These are phyloP conservation scores for Rubroboletus pulcherrimus DNA, from an alignment of 768 basidiomycete genomes.

Conservation along the genomic window DNA sequence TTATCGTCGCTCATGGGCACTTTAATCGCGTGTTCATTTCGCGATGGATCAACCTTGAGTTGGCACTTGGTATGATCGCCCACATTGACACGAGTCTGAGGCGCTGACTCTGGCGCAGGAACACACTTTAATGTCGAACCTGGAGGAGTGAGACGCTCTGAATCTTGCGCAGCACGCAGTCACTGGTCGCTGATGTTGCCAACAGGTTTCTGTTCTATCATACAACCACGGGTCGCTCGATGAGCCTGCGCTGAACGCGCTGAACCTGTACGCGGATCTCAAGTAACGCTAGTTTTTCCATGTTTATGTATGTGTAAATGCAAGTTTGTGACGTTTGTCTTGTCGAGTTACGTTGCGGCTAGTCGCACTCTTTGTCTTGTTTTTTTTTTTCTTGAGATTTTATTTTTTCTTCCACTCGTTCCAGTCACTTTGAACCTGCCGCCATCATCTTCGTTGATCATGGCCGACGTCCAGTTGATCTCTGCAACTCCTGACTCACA, in stretches of 20 bases:
- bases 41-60: constrained; percentile 74
- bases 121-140: constrained; percentile 84
- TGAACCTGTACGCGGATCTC: constrained; percentile 61
- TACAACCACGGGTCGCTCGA: constrained; percentile 80
- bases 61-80: constrained; percentile 46
- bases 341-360: constrained; percentile 12
- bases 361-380: constrained; percentile 8
- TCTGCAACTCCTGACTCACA: constrained; percentile 20
- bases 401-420: constrained; percentile 11
- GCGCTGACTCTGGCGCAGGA: constrained; percentile 37
- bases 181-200: constrained; percentile 4
- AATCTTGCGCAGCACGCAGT: neutral
- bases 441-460: constrained; percentile 27
- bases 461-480: constrained; percentile 36
- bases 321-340: constrained; percentile 1
- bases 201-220: constrained; percentile 69
- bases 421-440: neutral
- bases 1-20: constrained; percentile 90
- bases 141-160: constrained; percentile 54
- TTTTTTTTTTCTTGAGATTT: constrained; percentile 4
- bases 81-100: neutral
- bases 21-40: constrained; percentile 72
- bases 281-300: constrained; percentile 20
- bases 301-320: constrained; percentile 23
- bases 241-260: constrained; percentile 72